These are phyloP conservation scores for Chrysanthemum makinoi DNA, from an alignment of 129 eudicot species.

Conservation along the genomic window DNA sequence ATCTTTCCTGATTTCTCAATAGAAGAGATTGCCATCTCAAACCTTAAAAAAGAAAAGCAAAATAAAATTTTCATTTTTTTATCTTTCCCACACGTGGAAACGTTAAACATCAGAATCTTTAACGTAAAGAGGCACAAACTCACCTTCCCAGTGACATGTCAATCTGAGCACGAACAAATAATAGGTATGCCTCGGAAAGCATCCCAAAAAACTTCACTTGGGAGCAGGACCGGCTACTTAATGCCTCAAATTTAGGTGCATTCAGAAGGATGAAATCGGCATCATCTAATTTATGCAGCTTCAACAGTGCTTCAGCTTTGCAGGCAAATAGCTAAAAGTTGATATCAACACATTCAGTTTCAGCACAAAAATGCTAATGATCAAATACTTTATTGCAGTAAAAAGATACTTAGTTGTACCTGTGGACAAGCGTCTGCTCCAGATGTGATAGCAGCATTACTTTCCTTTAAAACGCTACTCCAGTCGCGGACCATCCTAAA, in stretches of 20 bases:
- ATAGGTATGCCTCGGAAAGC: conserved; percentile 66
- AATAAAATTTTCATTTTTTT: conserved; percentile 7
- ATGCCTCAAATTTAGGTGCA: conserved; percentile 41
- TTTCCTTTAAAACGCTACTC: conserved; percentile 59
- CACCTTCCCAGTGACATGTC: conserved; percentile 84
- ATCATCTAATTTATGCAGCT: conserved; percentile 67
- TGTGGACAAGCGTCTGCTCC: conserved; percentile 87
- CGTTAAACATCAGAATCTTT: background rate
- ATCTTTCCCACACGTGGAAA: conserved; percentile 14
- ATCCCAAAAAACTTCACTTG: conserved; percentile 68
- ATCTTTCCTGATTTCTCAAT: conserved; percentile 62
- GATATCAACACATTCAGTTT: conserved; percentile 31
- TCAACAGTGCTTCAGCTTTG: conserved; percentile 86
- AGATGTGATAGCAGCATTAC: conserved; percentile 66
- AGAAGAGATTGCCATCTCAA: conserved; percentile 60
- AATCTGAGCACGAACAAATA: conserved; percentile 68
- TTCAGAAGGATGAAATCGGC: conserved; percentile 44
- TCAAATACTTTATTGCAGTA: background rate
- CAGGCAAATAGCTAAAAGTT: conserved; percentile 72
- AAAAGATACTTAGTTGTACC: conserved; percentile 34
- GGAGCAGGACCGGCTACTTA: conserved; percentile 35
- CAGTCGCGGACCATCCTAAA: conserved; percentile 69
- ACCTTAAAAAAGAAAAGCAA: conserved; percentile 47
- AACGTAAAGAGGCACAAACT: conserved; percentile 19
- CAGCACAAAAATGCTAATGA: conserved; percentile 4